Base-by-base conservation (phyloP, 176 grass and related monocot species). In the Musa beccarii region DNA sequence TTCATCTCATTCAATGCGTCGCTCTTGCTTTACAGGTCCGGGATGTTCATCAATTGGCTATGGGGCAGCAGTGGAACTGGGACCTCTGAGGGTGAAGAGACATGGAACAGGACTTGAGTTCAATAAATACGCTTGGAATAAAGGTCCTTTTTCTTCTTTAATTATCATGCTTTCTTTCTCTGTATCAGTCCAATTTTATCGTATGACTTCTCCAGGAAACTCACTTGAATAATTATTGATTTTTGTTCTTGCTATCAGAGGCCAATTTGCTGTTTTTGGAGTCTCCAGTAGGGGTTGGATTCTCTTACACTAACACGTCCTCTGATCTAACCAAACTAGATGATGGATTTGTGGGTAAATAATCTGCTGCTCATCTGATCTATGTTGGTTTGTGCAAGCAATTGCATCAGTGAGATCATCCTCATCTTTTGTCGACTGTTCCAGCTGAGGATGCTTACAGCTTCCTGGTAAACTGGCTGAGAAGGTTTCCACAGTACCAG, bases 11-110 rank as follows among this genome's bases (percentile, higher is more conserved):
- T 64, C 24, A 57, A 51, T 74, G 51, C 53, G 28, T 59, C 62
- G 68, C 23, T 68, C n/a, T 29, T 82, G 59, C 71, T 83, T 72
- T 77, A 2, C 78, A 96, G 89, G 92, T 5, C 86, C 86, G 43
- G 92, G 89, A 17, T 96, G 92, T 82, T 96, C 89, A 50, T 92
- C 84, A 9, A 85, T 96, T 69, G 92, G 92, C 43, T 96, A 92
- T 89, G 89, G 92, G 69, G 89, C 82, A 82, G 86, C 89, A 66
- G 74, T 79, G 64, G 84, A 96, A 75, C 75, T 92, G 78, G 86
- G 89, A 24, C 92, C 92, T 75, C 84, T 96, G 3, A 89, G 78
- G 69, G 86, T 96, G 13, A 76, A 26, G 19, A 80, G 21, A 78
- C 59, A 85, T 69, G 89, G 86, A 73, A 69, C 85, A 75, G 80